Base-by-base conservation (phyloP, 164 flowering plant genomes). In the Tetrastigma voinierianum region DNA sequence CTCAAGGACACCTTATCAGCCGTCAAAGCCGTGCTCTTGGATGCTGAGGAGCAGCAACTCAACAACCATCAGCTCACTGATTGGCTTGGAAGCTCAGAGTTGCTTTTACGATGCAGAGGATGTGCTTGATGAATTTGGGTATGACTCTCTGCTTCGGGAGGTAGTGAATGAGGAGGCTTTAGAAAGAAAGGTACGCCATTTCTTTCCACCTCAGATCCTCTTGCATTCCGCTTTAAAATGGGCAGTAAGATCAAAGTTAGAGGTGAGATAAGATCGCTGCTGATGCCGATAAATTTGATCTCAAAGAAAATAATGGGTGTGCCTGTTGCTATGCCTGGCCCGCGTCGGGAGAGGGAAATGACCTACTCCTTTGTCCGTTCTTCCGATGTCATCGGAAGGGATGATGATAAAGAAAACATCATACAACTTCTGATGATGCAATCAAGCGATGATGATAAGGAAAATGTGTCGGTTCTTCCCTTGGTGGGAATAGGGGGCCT, bases 41-140 rank as follows among this genome's bases (percentile, higher is more conserved):
- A 63, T 25, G 66, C 66, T 1, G 56, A 63, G 66, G 46, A 63
- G 57, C 44, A 63, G 57, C 57, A 24, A 11, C 2, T 5, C 9
- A 21, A 9, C 57, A 51, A 63, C 21, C 20, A 51, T 3, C 19
- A 63, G 46, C 19, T 63, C 5, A 16, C 17, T 2, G 20, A 21
- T 23, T 63, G 66, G 66, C 66, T 63, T 1, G 56, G 13, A 20
- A 49, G 66, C 46, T 63, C 66, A n/a, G 10, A 46, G 51, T 12
- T 44, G n/a, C 3, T 25, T 32, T 11, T 63, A 51, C 17, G 66
- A 63, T 16, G 66, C 56, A 1, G 56, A 63, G 2, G 57, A 63
- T 21, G 44, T 63, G 57, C 46, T 63, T 19, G 66, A 63, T 24
- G 55, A 48, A 12, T 9, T 63, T 23, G 43, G 7, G 40, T 25